A percentile compares a stretch with the other conserved stretches of the same genome.
These are phyloP conservation scores for Citrus medica DNA, from an alignment of 345 rosid genomes.

Conservation along the genomic window DNA sequence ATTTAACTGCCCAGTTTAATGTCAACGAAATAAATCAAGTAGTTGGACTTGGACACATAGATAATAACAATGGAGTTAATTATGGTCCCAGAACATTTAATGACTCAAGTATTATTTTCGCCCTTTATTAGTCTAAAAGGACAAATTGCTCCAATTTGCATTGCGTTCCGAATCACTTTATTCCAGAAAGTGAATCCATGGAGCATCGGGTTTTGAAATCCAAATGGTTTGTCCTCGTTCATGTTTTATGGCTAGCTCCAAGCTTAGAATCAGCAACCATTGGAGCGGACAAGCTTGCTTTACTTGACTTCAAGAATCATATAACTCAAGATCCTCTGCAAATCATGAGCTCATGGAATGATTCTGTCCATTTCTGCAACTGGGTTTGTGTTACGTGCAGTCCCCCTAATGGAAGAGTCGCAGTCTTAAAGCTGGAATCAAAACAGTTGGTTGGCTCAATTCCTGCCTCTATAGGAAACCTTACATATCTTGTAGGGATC, in stretches of 20 bases:
- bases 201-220: background rate
- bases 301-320: background rate
- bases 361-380: conserved; percentile 3
- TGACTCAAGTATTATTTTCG: background rate
- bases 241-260: background rate
- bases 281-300: background rate
- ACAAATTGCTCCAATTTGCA: background rate
- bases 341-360: conserved; percentile 9
- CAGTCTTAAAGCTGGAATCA: background rate
- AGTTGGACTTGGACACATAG: background rate
- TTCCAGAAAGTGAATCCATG: background rate
- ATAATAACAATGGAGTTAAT: background rate
- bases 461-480: conserved; percentile 22
- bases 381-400: background rate
- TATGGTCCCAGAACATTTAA: background rate
- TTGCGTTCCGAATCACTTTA: background rate
- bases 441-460: conserved; percentile 1
- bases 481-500: conserved; percentile 19
- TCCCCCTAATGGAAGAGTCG: background rate
- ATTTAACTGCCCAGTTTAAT: background rate
- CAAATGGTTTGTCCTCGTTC: background rate
- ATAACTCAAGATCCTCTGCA: conserved; percentile 7
- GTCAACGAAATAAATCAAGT: background rate
- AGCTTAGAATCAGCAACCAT: background rate
- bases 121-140: background rate